Evolutionary conservation across 352 stramenopile species (phyloP), one percentile per base, ranked within the genome.

Genomic region (Phytophthora parvispora): DNA sequence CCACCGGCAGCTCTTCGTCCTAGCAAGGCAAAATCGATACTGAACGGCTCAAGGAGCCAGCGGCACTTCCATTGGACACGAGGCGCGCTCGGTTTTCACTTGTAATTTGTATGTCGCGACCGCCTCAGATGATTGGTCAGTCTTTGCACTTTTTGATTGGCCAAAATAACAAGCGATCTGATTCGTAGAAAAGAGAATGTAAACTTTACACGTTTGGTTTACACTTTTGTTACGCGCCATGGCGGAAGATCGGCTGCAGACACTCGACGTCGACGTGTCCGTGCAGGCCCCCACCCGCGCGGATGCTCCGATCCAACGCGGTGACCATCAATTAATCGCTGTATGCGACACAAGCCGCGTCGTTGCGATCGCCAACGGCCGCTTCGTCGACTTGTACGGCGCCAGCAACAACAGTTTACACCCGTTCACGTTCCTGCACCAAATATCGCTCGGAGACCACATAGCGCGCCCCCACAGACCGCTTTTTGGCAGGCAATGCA

Each of bases 321-420:
- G 9, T 62, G 56, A 43, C 43, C 31, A 22, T 31, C 83, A 92
- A 48, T 27, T 20, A 0, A 62, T 87, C 24, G 77, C 82, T 28
- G 25, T 85, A 2, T 89, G 80, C 32, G 53, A 80, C 22, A 57
- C 38, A 4, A 77, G 64, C 6, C 70, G 70, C 32, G 59, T 87
- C 24, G 7, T 91, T 28, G 78, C 80, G 12, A 60, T 89, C 40
- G 75, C 74, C 3, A 86, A 87, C 28, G 78, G 81, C 5, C 64
- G 68, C n/a, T 71, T 83, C 47, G 70, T 92, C 25, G 81, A 90
- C n/a, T 50, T 92, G 18, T 86, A 84, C 53, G 45, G 58, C 28
- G 51, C 62, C 60, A 16, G 58, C 43, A 25, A 31, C 40, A 70
- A 60, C 16, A 48, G 29, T 22, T 49, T 48, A 40, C 64, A 75